Base-by-base conservation (phyloP, 805 yeast species). In the Ogataea pini region DNA sequence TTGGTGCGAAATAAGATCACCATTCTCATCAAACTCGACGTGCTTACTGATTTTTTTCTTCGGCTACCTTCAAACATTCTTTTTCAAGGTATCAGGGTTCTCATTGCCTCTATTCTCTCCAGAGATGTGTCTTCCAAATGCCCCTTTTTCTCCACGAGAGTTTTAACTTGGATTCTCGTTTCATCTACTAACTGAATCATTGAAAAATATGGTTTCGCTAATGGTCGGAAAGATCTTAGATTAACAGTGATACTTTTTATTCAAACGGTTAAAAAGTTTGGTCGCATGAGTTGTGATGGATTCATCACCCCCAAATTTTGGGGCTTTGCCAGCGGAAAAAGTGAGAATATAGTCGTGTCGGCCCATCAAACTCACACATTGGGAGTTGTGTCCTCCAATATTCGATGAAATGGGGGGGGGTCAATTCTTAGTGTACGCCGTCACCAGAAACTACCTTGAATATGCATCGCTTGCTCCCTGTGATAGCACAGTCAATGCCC, bases 221-320 rank as follows among this genome's bases (percentile, higher is more conserved):
- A 20, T 53, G 55, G n/a, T 37, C 44, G 22, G 32, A 31, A 22
- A 54, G 36, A 7, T 55, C 56, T 25, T 47, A 28, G 19, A 61
- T 51, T 33, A 61, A 61, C 29, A 56, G 59, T 2, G 65, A 44
- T 52, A 57, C 31, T 56, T 59, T n/a, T 25, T 41, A 27, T 44
- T 39, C 7, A 60, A 50, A 7, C 25, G 36, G 16, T 60, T 59
- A 44, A 48, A 60, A 8, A 60, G 46, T 42, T 60, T 63, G 4
- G 60, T 52, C 6, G 62, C 61, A 42, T 58, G 57, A 4, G 59
- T 51, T 4, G 58, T 52, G 2, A 61, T 49, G 7, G 58, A 52
- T 14, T 57, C 62, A n/a, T 64, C 64, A 7, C 60, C 62, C 3
- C 31, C 36, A 3, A 34, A 22, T 5, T 36, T 40, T 4, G 57